Percentiles rank a stretch among this genome's conserved stretches.
Evolutionary conservation across 495 filamentous ascomycete genomes (phyloP).

Genomic region (Neurospora sp.): DNA sequence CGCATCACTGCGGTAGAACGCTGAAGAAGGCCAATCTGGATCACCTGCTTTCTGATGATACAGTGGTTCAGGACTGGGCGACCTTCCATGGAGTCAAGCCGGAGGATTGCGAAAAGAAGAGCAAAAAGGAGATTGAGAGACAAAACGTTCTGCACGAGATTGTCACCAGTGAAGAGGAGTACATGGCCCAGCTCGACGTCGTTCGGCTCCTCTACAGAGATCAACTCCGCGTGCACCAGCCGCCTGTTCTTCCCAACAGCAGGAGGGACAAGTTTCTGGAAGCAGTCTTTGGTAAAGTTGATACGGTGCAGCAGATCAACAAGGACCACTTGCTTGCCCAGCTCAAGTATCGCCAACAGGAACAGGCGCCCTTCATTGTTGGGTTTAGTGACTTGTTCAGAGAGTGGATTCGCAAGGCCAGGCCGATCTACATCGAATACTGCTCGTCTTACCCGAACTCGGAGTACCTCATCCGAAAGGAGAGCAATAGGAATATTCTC

Average conservation of each 20-base stretch:
- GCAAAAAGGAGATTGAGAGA: constrained; percentile 82
- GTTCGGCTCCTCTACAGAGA: constrained; percentile 81
- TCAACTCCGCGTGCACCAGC: constrained; percentile 59
- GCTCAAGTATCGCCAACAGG: constrained; percentile 92
- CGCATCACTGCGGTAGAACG: constrained; percentile 86
- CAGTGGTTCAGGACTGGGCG: constrained; percentile 71
- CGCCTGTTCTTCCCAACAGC: constrained; percentile 68
- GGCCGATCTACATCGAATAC: constrained; percentile 81
- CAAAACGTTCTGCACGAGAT: constrained; percentile 97
- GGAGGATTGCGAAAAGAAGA: constrained; percentile 54
- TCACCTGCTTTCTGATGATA: constrained; percentile 54
- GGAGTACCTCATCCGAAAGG: constrained; percentile 70
- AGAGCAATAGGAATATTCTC: constrained; percentile 71
- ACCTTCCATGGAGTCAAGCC: constrained; percentile 83
- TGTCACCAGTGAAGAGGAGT: constrained; percentile 83
- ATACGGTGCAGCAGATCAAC: constrained; percentile 81
- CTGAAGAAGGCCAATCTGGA: constrained; percentile 86
- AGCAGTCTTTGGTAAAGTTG: constrained; percentile 84
- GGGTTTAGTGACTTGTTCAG: constrained; percentile 97
- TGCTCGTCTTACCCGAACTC: constrained; percentile 80
- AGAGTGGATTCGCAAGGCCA: constrained; percentile 97
- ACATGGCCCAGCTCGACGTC: constrained; percentile 78
- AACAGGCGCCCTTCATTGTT: constrained; percentile 87
- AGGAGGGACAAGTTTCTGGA: constrained; percentile 65
- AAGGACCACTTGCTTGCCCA: constrained; percentile 91